Evolutionary conservation across 2,329 filamentous ascomycete species (phyloP), one percentile per base, ranked within the genome.

Genomic region (Simplicillium aogashimaense): DNA sequence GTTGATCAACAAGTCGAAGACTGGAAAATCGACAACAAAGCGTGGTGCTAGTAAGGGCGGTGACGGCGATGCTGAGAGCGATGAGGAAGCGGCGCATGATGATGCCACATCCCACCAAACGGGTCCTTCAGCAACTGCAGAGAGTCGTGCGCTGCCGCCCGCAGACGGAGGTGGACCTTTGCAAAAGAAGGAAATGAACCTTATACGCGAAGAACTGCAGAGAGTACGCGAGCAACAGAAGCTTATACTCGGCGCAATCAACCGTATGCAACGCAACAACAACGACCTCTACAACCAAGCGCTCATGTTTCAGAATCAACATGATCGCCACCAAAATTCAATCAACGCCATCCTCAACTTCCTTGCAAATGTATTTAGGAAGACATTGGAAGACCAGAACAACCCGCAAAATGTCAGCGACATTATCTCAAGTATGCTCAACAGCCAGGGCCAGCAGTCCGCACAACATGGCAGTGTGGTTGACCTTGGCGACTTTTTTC

Each of bases 301-400:
- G 0, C 74, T 85, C 35, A 81, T 85, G 43, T 95, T 95, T 57
- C 89, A 97, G 60, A 84, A 78, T 43, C 79, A 94, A 56, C 90
- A 97, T 55, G 88, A 90, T 50, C 81, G 92, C n/a, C 92, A 98
- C 54, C 92, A 98, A 57, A 95, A 90, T 57, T 95, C 90, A 1
- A 97, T 98, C 62, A 97, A 95, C 55, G 90, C 90, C n/a, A 97
- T 98, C 46, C 73, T 98, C 33, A 94, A 89, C 37, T 97, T 98
- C 60, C 73, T 98, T 15, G 92, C 90, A 35, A 97, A 94, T 11
- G 90, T 98, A 33, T 98, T 97, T 64, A 84, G 94, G 47, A 83
- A 94, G 54, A 94, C 87, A 47, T 66, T 98, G 37, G 89, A 95
- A 56, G 86, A 89, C 29, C 83, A 90, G 51, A 81, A 80, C 28